These are phyloP conservation scores for Coniochaeta prunicola DNA, from an alignment of 2,329 filamentous ascomycete species.

Conservation along the genomic window DNA sequence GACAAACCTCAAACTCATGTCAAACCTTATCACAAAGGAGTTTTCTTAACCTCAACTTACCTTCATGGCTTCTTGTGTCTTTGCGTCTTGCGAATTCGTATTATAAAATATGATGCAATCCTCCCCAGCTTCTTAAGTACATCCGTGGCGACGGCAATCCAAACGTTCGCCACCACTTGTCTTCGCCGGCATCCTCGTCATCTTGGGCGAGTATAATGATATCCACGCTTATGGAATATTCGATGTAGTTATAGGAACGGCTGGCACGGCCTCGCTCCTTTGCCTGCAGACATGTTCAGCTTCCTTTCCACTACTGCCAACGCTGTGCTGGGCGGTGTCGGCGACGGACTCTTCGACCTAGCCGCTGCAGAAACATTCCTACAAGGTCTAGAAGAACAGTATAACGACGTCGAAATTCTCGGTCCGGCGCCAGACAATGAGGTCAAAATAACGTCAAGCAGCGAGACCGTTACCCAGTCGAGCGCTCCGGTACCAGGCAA, in stretches of 20 bases:
- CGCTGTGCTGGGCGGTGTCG: background rate
- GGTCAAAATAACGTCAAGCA: too few relatives aligned
- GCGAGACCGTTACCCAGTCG: background rate
- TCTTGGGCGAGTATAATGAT: background rate
- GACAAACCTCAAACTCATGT: too few relatives aligned
- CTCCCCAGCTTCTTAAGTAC: too few relatives aligned
- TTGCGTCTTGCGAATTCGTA: too few relatives aligned
- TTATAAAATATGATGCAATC: too few relatives aligned
- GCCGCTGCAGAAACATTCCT: background rate
- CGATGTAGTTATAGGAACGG: background rate
- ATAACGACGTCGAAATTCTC: background rate
- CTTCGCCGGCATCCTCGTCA: background rate
- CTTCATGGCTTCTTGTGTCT: too few relatives aligned
- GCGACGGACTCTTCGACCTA: background rate
- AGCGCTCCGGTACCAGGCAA: background rate
- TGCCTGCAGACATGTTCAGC: background rate
- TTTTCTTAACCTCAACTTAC: too few relatives aligned
- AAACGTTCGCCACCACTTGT: background rate
- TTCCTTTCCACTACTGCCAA: background rate
- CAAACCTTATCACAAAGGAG: too few relatives aligned
- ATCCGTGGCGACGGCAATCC: too few relatives aligned
- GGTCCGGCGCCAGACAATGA: background rate
- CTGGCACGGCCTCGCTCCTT: background rate
- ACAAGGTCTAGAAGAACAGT: background rate
- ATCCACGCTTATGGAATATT: background rate